phyloP scores from a whole-genome alignment of 345 rosid genomes.

The Schrenkiella parvula region DNA sequence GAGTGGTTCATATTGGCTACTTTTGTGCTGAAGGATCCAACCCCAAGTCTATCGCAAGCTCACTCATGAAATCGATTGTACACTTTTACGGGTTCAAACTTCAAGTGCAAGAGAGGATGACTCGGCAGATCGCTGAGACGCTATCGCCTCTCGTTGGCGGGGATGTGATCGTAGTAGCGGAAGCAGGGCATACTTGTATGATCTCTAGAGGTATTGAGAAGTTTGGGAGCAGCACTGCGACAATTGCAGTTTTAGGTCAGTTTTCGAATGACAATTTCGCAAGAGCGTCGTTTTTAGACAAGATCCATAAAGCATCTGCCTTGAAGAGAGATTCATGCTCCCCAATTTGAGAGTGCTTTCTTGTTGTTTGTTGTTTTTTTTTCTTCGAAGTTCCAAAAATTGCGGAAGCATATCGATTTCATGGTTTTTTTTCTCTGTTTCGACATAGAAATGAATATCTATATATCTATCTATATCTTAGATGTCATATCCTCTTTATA shows the following conservation, averaged over 20 bases:
- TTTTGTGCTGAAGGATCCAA: constrained; percentile 43
- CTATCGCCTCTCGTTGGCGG: constrained; percentile 64
- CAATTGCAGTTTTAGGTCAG: constrained; percentile 73
- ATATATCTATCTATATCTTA: background rate
- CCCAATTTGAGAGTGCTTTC: constrained; percentile 4
- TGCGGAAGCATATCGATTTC: constrained; percentile 6
- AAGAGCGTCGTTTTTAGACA: constrained; percentile 59
- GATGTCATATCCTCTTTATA: background rate
- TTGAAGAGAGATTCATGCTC: constrained; percentile 14
- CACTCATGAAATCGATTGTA: constrained; percentile 67
- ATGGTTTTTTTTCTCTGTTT: constrained; percentile 3
- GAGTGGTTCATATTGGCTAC: constrained; percentile 86
- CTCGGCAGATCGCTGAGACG: constrained; percentile 84
- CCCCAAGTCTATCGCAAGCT: constrained; percentile 38
- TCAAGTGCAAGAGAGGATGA: constrained; percentile 96
- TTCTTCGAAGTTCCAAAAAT: background rate
- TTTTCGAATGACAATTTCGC: constrained; percentile 55
- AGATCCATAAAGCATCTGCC: constrained; percentile 39
- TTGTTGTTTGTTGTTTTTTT: constrained; percentile 7
- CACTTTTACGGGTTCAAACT: constrained; percentile 92
- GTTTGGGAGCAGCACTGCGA: constrained; percentile 84
- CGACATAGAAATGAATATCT: background rate
- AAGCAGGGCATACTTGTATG: constrained; percentile 92
- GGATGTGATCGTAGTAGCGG: constrained; percentile 86
- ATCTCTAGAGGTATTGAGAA: constrained; percentile 93